Percentiles rank a stretch among this genome's conserved stretches.
Evolutionary conservation across 2,329 filamentous ascomycete species (phyloP).

Genomic region (Pyrenophora graminea): DNA sequence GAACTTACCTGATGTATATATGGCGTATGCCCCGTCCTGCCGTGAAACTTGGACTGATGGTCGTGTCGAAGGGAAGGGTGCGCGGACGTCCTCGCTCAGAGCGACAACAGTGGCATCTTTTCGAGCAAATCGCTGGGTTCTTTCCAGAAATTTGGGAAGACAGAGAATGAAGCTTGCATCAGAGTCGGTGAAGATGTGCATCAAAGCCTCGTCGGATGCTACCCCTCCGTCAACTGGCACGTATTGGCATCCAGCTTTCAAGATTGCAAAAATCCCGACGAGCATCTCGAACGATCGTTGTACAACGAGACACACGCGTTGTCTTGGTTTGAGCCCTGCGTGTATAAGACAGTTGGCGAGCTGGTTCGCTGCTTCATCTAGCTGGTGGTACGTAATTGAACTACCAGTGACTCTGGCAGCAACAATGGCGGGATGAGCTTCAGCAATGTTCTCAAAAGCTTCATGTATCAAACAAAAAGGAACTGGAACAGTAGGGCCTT

Average conservation of each 20-base stretch:
- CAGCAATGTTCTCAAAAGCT: conserved; percentile 37
- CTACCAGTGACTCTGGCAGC: conserved; percentile 29
- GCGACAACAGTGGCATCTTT: conserved; percentile 18
- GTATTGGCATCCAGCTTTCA: conserved; percentile 64
- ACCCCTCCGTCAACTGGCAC: conserved; percentile 61
- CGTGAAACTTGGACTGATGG: conserved; percentile 21
- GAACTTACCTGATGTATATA: conserved; percentile 56
- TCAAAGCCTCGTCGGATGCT: conserved; percentile 42
- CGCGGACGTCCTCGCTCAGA: conserved; percentile 19
- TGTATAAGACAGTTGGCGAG: conserved; percentile 37
- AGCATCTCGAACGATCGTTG: conserved; percentile 62
- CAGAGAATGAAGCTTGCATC: conserved; percentile 55
- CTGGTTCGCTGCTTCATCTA: conserved; percentile 36
- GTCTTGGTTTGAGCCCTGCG: conserved; percentile 35
- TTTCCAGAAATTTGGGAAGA: conserved; percentile 42
- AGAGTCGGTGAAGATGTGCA: conserved; percentile 56
- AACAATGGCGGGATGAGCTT: conserved; percentile 24
- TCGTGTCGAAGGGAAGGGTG: conserved; percentile 17
- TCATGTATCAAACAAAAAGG: conserved; percentile 28
- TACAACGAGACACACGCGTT: conserved; percentile 59
- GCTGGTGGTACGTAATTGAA: conserved; percentile 33
- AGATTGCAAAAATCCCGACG: conserved; percentile 60
- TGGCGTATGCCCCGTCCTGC: conserved; percentile 45
- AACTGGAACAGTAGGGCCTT: conserved; percentile 22
- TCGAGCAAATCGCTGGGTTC: conserved; percentile 22